Evolutionary conservation across 768 basidiomycete species (phyloP), one percentile per base, ranked within the genome.

Genomic region (Lentinula raphanica): DNA sequence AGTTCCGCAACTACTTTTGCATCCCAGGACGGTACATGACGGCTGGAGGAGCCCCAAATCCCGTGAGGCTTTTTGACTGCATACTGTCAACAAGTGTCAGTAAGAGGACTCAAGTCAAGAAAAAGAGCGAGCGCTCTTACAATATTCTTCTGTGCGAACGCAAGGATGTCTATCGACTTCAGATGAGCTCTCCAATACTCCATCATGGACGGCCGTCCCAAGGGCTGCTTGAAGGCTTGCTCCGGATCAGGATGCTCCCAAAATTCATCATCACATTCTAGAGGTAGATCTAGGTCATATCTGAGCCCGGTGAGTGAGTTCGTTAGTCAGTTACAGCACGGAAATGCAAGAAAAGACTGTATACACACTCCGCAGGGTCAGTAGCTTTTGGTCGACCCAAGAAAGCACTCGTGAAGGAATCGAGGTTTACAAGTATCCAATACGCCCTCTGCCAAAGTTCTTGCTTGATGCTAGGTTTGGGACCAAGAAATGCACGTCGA

Each of bases 381-480:
- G 54, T 40, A 6, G 54, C 54, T 27, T 44, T 54, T 0, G 83
- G 81, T 15, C 85, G 71, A n/a, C 85, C 85, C 25, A 85, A 69
- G 19, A 72, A 71, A 15, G 71, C 64, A 23, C 74, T 74, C 56
- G 63, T 56, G 31, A 35, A 46, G 13, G 42, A 19, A 56, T 56
- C 55, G 38, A 46, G 13, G 27, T 12, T 32, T 1, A 56, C 32
- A 8, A 45, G 69, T n/a, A 62, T 81, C 85, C 85, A 86, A 62
- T 85, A 85, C 9, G 80, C 82, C 19, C 86, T 79, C 65, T 88
- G 88, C 83, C 87, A 89, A n/a, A 87, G 75, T 67, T 93, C 90
- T 55, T 86, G 78, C 61, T 90, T 86, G 6, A 75, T 71, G 13
- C 72, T 77, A 11, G 74, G 75, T 8, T 66, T 66, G 58, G 19